These are phyloP conservation scores for Aeschynomene evenia DNA, from an alignment of 306 rosid species.

Conservation along the genomic window DNA sequence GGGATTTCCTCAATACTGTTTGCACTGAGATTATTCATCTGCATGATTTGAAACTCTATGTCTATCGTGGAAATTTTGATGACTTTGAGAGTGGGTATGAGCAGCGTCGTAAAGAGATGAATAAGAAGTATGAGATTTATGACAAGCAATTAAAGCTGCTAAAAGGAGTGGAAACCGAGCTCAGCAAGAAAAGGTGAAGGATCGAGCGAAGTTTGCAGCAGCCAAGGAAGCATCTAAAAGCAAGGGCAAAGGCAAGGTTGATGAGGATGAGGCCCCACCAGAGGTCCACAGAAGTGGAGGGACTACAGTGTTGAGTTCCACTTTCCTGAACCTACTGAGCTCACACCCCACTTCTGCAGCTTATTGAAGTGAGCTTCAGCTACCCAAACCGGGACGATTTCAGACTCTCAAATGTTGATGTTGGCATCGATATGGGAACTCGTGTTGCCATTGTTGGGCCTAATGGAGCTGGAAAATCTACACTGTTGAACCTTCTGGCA, in stretches of 20 bases:
- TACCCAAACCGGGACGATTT: constrained; percentile 63
- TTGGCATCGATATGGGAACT: constrained; percentile 67
- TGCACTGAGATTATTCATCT: constrained; percentile 72
- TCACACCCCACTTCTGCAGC: constrained; percentile 76
- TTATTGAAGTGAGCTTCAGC: constrained; percentile 68
- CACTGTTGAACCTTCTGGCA: constrained; percentile 61
- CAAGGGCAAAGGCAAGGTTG: constrained; percentile 47
- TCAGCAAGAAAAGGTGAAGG: constrained; percentile 73
- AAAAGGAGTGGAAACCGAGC: constrained; percentile 59
- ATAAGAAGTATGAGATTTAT: constrained; percentile 62
- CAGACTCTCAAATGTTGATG: constrained; percentile 55
- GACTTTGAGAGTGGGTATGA: constrained; percentile 76
- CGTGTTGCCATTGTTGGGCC: constrained; percentile 74
- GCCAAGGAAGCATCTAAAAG: constrained; percentile 59
- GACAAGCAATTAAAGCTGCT: constrained; percentile 68
- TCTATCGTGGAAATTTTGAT: constrained; percentile 75
- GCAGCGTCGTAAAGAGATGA: constrained; percentile 77
- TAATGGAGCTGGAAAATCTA: constrained; percentile 68
- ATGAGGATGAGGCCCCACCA: constrained; percentile 48
- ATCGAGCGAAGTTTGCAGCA: constrained; percentile 60
- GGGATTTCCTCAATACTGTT: constrained; percentile 72
- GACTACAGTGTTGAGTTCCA: constrained; percentile 65
- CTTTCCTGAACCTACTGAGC: constrained; percentile 77
- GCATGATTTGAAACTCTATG: constrained; percentile 72
- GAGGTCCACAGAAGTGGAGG: constrained; percentile 70